phyloP scores from a whole-genome alignment of 371 early-diverging fungal species.

The Smittium mucronatum region DNA sequence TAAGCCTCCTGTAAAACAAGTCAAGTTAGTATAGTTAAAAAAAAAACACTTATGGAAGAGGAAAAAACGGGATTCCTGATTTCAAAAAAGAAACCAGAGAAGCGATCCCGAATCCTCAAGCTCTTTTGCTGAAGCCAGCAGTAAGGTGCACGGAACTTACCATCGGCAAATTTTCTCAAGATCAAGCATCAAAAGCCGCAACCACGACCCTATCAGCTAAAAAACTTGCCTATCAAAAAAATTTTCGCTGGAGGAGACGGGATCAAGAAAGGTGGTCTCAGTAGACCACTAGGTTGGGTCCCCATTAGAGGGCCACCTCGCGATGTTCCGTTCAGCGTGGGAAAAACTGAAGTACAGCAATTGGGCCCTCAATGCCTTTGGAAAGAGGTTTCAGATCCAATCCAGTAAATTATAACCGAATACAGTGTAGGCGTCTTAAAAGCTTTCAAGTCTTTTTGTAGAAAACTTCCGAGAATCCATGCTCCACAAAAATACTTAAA shows the following conservation, averaged over 20 bases:
- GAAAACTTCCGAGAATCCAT: neutral
- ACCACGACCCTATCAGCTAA: neutral
- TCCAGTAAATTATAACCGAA: neutral
- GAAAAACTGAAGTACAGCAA: neutral
- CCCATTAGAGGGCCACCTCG: neutral
- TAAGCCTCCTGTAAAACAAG: neutral
- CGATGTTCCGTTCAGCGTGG: neutral
- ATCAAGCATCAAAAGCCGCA: neutral
- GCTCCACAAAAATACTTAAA: neutral
- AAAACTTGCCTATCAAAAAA: neutral
- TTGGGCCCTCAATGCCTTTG: neutral
- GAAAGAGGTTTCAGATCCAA: neutral
- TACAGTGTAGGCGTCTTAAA: neutral
- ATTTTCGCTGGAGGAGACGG: neutral
- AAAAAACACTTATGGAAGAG: neutral
- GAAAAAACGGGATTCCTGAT: neutral
- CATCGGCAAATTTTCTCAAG: neutral
- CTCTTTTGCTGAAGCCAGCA: neutral
- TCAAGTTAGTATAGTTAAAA: neutral
- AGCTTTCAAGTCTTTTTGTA: neutral
- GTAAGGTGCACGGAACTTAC: neutral
- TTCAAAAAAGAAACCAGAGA: neutral
- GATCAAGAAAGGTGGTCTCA: neutral
- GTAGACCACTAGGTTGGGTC: neutral
- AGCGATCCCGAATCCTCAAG: neutral